These are phyloP conservation scores for Emmonsiellopsis sp. DNA, from an alignment of 2,329 filamentous ascomycete species.

Conservation along the genomic window DNA sequence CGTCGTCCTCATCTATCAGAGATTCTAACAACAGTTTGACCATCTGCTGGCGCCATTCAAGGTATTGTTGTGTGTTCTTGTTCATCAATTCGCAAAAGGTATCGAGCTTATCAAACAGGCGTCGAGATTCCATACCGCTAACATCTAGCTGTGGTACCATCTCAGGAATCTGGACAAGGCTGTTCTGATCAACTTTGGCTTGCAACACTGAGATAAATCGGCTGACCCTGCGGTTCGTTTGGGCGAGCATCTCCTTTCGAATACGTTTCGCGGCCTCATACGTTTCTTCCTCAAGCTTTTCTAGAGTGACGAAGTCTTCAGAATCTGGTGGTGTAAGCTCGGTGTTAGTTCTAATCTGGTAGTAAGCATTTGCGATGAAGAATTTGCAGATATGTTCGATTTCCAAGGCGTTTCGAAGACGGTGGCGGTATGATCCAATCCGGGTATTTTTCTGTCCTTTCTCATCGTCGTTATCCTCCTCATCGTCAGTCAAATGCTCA, in stretches of 20 bases:
- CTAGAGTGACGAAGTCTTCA: constrained; percentile 55
- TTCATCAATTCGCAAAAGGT: constrained; percentile 59
- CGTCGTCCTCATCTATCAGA: constrained; percentile 73
- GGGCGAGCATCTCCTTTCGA: constrained; percentile 65
- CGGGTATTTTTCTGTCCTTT: constrained; percentile 33
- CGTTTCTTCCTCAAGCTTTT: constrained; percentile 59
- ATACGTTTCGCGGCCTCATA: constrained; percentile 74
- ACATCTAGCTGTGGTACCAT: constrained; percentile 44
- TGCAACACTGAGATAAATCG: constrained; percentile 56
- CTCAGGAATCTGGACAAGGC: constrained; percentile 56
- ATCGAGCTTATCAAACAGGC: constrained; percentile 58
- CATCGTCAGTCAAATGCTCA: constrained; percentile 19
- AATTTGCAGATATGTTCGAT: constrained; percentile 74
- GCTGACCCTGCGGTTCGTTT: constrained; percentile 50
- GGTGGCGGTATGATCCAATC: constrained; percentile 52
- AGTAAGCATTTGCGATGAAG: constrained; percentile 75
- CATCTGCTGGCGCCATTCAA: constrained; percentile 66
- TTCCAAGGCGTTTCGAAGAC: constrained; percentile 65
- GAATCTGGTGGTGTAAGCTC: constrained; percentile 57
- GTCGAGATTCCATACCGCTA: constrained; percentile 64
- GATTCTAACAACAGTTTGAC: constrained; percentile 63
- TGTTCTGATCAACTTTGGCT: constrained; percentile 43
- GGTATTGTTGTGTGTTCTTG: constrained; percentile 59
- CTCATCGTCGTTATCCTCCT: constrained; percentile 27
- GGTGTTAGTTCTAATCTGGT: constrained; percentile 67